These are phyloP conservation scores for Martiniozyma asiatica DNA, from an alignment of 1,139 yeast species.

Conservation along the genomic window DNA sequence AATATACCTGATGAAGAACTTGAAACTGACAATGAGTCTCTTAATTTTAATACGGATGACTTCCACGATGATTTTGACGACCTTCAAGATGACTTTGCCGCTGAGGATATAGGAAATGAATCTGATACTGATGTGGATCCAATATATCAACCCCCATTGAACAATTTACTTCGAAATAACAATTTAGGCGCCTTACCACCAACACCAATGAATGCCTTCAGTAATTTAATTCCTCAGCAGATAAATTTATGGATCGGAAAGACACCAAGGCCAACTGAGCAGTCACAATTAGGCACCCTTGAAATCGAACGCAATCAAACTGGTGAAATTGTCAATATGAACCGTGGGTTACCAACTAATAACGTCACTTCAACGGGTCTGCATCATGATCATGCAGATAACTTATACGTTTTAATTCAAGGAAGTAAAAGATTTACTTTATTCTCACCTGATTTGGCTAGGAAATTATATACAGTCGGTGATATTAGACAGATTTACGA, in stretches of 20 bases:
- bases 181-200: constrained; percentile 24
- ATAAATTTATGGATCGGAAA: constrained; percentile 63
- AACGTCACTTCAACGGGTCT: constrained; percentile 56
- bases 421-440: constrained; percentile 60
- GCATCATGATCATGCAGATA: constrained; percentile 78
- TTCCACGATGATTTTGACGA: constrained; percentile 10
- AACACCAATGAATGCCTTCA: constrained; percentile 30
- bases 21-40: constrained; percentile 3
- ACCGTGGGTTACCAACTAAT: constrained; percentile 38
- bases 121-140: not conserved
- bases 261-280: constrained; percentile 6
- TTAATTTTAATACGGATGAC: constrained; percentile 3
- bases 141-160: constrained; percentile 51
- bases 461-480: constrained; percentile 49
- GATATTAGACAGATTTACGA: constrained; percentile 34
- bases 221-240: constrained; percentile 48
- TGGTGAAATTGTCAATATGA: constrained; percentile 20
- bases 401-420: constrained; percentile 45
- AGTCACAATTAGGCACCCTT: constrained; percentile 1
- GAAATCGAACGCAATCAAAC: not conserved
- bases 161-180: constrained; percentile 24
- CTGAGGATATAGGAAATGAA: constrained; percentile 10
- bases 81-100: constrained; percentile 34
- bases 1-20: constrained; percentile 2
- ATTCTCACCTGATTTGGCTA: constrained; percentile 50